phyloP scores from a whole-genome alignment of 495 filamentous ascomycete species.

The Xylaria venustula region DNA sequence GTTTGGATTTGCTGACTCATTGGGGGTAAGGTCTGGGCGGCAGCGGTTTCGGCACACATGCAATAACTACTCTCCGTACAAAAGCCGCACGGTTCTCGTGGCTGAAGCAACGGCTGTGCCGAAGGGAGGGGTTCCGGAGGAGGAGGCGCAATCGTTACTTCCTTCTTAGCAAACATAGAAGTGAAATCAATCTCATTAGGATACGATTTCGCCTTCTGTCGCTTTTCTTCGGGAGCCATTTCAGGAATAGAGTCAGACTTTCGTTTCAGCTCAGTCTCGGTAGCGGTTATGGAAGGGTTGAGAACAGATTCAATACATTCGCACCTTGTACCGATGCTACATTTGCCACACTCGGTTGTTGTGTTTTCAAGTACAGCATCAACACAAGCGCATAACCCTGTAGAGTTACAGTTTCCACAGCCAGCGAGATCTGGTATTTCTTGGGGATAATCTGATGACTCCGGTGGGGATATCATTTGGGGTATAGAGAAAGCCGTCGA shows the following conservation, averaged over 20 bases:
- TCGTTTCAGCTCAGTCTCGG: constrained; percentile 36
- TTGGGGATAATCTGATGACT: constrained; percentile 26
- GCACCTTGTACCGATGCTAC: constrained; percentile 57
- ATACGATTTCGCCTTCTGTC: constrained; percentile 33
- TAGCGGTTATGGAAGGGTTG: constrained; percentile 20
- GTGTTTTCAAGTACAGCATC: constrained; percentile 45
- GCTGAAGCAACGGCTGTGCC: constrained; percentile 28
- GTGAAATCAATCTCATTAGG: constrained; percentile 74
- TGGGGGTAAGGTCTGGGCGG: constrained; percentile 42
- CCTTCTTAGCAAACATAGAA: constrained; percentile 52
- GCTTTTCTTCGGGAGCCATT: constrained; percentile 56
- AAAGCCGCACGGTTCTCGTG: constrained; percentile 76
- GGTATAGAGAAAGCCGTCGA: constrained; percentile 42
- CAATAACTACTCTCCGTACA: constrained; percentile 82
- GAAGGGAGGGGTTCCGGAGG: constrained; percentile 27
- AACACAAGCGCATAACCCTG: constrained; percentile 52
- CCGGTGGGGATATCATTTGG: constrained; percentile 47
- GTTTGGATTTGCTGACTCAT: constrained; percentile 55
- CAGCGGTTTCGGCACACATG: constrained; percentile 59
- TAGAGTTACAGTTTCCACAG: constrained; percentile 52
- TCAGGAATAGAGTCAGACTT: constrained; percentile 36
- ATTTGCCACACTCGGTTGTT: constrained; percentile 62
- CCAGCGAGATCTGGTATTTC: constrained; percentile 32
- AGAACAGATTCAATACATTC: constrained; percentile 63
- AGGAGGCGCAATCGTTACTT: constrained; percentile 17